Base-by-base conservation (phyloP, 2,329 filamentous ascomycete genomes). In the Alternaria rosae region DNA sequence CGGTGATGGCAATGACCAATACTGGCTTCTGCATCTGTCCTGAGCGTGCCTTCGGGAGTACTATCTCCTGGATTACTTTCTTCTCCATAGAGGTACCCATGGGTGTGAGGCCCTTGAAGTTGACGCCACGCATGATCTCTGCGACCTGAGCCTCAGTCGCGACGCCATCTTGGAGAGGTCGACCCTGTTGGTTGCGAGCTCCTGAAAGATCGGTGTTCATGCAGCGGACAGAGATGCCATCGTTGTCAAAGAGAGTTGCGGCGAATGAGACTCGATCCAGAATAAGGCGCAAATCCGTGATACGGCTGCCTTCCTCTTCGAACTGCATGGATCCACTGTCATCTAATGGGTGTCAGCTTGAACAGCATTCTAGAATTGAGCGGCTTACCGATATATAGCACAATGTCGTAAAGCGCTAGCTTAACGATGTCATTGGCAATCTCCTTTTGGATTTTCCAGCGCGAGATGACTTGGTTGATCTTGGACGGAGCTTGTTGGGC, bases 291-390 rank as follows among this genome's bases (percentile, higher is more conserved):
- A 91, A 80, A 68, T 91, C 88, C 65, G 88, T 85, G 79, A 91
- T 90, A 62, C 89, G 87, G 70, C 88, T 84, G 44, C 88, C 89
- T 59, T 86, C 84, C 73, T 91, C 88, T 70, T 90, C 88, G 66
- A 91, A 90, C 58, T 86, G 83, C 84, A 91, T 91, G 20, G 88
- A 91, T 44, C 89, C 89, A 73, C 87, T 89, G 80, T 91, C 89
- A 68, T 91, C 88, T 81, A 52, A 4, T 13, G 7, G 30, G 13
- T n/a, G 50, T 75, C 45, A 75, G 66, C 52, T 44, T 35, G 32
- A 11, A 20, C n/a, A 20, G 13, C 12, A 5, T 8, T 3, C 2
- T 20, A 26, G 38, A 12, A 6, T 6, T 30, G 23, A 6, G 4
- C 15, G 1, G 72, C 73, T 28, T 70, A 80, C 78, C 80, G 57